phyloP scores from a whole-genome alignment of 345 rosid genomes.

The Eucalyptus sp. region DNA sequence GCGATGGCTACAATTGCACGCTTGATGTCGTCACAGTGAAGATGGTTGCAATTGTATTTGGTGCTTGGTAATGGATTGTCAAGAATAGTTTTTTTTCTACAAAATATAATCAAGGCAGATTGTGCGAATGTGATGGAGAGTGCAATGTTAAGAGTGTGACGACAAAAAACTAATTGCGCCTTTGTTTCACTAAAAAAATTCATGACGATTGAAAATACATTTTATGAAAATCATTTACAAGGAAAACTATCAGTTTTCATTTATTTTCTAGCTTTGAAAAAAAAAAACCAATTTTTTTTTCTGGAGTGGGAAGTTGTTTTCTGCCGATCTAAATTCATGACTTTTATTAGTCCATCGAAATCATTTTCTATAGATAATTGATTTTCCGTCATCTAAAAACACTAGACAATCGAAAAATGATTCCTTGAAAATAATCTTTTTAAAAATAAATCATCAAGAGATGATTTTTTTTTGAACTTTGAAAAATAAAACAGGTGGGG shows the following conservation, averaged over 20 bases:
- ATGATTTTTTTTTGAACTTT: not conserved
- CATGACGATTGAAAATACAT: not conserved
- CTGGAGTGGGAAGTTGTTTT: not conserved
- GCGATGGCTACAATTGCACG: not conserved
- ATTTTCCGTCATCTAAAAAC: not conserved
- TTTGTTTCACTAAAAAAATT: not conserved
- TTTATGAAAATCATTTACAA: not conserved
- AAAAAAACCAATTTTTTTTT: rapidly evolving
- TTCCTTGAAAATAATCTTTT: not conserved
- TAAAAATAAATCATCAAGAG: too few relatives aligned
- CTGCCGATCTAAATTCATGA: rapidly evolving
- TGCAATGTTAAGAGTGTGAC: not conserved
- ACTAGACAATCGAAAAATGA: rapidly evolving
- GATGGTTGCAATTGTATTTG: not conserved
- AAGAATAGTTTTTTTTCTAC: not conserved
- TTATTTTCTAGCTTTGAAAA: not conserved
- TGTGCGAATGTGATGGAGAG: not conserved
- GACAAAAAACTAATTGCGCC: rapidly evolving
- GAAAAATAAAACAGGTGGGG: not conserved
- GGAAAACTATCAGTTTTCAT: not conserved
- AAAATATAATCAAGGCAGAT: not conserved
- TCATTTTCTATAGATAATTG: not conserved
- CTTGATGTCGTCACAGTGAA: not conserved
- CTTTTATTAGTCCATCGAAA: not conserved
- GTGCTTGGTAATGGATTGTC: not conserved